These are phyloP conservation scores for Calonectria multiphialidica DNA, from an alignment of 2,329 filamentous ascomycete species.

Conservation along the genomic window DNA sequence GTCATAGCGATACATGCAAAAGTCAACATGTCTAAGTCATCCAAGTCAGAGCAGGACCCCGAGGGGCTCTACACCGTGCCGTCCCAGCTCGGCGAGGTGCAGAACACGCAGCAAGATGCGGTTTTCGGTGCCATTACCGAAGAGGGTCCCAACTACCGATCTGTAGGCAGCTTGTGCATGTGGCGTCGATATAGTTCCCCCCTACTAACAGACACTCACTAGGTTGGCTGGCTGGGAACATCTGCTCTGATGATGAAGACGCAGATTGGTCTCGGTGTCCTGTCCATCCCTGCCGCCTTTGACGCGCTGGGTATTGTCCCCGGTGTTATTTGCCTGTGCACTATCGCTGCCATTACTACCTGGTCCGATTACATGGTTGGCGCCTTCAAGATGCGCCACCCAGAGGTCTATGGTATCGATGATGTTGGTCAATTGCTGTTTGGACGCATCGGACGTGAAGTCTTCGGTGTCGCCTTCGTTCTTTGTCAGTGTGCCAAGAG, in stretches of 20 bases:
- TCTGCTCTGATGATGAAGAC: conserved; percentile 59
- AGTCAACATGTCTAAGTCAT: background rate
- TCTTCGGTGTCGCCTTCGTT: conserved; percentile 51
- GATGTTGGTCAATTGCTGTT: conserved; percentile 62
- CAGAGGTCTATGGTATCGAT: conserved; percentile 64
- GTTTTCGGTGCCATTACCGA: conserved; percentile 8
- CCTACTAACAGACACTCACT: background rate
- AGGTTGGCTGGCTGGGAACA: conserved; percentile 57
- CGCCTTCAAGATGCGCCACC: conserved; percentile 63
- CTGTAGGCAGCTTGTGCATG: background rate
- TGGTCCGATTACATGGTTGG: conserved; percentile 62
- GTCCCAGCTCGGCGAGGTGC: background rate
- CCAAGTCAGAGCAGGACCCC: background rate
- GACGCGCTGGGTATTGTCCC: conserved; percentile 60
- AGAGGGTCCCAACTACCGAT: conserved; percentile 11
- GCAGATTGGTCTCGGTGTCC: conserved; percentile 57
- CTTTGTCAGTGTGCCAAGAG: conserved; percentile 43
- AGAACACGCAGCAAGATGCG: background rate
- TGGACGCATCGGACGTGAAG: conserved; percentile 56
- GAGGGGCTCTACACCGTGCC: background rate
- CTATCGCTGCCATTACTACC: conserved; percentile 56
- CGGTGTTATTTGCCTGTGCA: conserved; percentile 55
- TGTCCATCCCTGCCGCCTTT: conserved; percentile 60
- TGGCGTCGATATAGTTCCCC: background rate
- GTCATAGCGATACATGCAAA: background rate